Percentiles rank a stretch among this genome's conserved stretches.
These are phyloP conservation scores for Beta lomatogona DNA, from an alignment of 179 eudicot genomes.

Conservation along the genomic window DNA sequence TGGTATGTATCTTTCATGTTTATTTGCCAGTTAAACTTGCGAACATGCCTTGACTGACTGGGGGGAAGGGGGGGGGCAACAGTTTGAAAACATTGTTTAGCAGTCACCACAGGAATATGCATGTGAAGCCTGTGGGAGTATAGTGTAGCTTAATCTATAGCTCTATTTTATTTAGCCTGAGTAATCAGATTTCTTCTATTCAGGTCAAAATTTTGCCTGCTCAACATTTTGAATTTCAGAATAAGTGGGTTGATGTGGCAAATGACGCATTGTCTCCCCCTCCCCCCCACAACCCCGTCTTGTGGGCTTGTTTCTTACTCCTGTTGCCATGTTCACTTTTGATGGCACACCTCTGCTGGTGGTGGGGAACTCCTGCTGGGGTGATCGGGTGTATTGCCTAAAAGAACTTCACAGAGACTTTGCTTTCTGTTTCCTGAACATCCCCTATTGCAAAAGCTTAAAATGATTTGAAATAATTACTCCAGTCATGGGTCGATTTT, in stretches of 20 bases:
- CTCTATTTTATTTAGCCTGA: background rate
- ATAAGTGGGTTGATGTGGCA: background rate
- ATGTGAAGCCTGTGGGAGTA: background rate
- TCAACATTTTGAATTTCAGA: background rate
- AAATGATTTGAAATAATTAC: no score
- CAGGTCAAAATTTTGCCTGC: background rate
- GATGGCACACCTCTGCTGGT: background rate
- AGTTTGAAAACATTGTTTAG: background rate
- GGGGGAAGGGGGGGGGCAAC: background rate
- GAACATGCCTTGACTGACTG: background rate
- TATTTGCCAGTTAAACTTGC: conserved; percentile 8
- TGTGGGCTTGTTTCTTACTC: background rate
- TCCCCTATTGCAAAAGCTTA: no score
- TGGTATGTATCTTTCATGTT: background rate
- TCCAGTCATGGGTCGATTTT: no score
- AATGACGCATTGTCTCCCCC: background rate
- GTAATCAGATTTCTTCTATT: background rate
- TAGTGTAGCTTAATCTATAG: background rate
- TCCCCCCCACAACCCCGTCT: no score
- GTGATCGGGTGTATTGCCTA: no score
- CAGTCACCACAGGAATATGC: background rate
- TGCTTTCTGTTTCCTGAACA: no score
- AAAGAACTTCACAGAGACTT: no score
- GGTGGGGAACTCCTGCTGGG: background rate
- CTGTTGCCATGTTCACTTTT: background rate